Evolutionary conservation across 2,329 filamentous ascomycete genomes (phyloP).

Genomic region (Paraphoma chrysanthemicola): DNA sequence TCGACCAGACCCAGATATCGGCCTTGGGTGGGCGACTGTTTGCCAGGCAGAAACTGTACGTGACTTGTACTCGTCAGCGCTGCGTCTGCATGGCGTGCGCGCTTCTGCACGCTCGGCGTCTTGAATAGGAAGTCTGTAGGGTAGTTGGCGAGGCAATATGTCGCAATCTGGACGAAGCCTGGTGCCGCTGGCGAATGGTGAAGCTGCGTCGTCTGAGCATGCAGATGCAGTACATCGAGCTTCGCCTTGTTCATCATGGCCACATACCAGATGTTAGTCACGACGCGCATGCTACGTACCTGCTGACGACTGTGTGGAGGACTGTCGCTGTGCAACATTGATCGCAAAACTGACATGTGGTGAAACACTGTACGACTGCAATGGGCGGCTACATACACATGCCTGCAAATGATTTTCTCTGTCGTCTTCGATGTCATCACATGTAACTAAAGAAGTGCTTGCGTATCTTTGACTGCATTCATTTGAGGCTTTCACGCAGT

Average conservation of each 20-base stretch:
- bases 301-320: conserved; percentile 1
- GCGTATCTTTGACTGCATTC: too few relatives aligned
- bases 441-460: too few relatives aligned
- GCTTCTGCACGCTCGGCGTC: conserved; percentile 8
- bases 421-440: too few relatives aligned
- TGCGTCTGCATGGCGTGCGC: conserved; percentile 3
- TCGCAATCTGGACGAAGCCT: background rate
- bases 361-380: conserved; percentile 5
- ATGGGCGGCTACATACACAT: conserved; percentile 4
- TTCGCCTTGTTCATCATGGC: background rate
- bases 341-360: conserved; percentile 1
- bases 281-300: conserved; percentile 1
- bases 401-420: background rate
- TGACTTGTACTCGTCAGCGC: conserved; percentile 29
- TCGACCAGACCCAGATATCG: conserved; percentile 18
- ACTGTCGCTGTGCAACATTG: conserved; percentile 3
- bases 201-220: background rate
- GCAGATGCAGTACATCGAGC: background rate
- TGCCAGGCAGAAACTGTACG: conserved; percentile 28
- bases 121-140: background rate
- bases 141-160: background rate
- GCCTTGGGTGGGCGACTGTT: conserved; percentile 19
- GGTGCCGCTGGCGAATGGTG: background rate
- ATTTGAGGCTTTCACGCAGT: too few relatives aligned
- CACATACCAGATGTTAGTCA: background rate